These are phyloP conservation scores for Cutaneotrichosporon sp. DNA, from an alignment of 1,284 basidiomycete species.

Conservation along the genomic window DNA sequence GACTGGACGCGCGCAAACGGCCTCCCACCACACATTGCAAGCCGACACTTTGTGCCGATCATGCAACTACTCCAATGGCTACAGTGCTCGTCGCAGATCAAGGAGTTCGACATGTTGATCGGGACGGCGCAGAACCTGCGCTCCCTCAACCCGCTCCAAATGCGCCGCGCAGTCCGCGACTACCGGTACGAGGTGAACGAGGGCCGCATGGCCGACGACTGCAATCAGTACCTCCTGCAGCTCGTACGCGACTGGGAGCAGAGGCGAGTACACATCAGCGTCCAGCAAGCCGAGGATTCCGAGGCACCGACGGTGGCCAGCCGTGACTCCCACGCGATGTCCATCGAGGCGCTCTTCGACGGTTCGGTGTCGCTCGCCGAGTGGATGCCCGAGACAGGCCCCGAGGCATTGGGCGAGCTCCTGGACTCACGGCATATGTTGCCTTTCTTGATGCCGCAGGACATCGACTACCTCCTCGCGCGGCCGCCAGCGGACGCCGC, in stretches of 20 bases:
- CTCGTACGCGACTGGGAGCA: constrained; percentile 95
- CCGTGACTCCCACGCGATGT: constrained; percentile 30
- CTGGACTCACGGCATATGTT: constrained; percentile 91
- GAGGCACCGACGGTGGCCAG: constrained; percentile 55
- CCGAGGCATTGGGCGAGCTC: constrained; percentile 79
- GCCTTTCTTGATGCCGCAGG: constrained; percentile 76
- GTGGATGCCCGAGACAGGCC: constrained; percentile 73
- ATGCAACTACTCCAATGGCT: constrained; percentile 79
- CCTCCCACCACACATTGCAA: constrained; percentile 73
- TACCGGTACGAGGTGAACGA: constrained; percentile 96
- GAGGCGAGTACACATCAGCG: constrained; percentile 74
- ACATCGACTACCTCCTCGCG: constrained; percentile 75
- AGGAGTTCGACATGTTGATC: constrained; percentile 81
- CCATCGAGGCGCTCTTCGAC: constrained; percentile 76
- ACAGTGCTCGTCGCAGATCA: constrained; percentile 65
- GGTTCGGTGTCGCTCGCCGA: constrained; percentile 61
- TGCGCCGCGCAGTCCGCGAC: constrained; percentile 87
- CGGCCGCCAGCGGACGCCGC: constrained; percentile 44
- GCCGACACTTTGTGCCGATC: constrained; percentile 75
- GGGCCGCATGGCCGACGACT: constrained; percentile 88
- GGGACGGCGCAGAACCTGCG: constrained; percentile 85
- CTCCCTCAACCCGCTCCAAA: constrained; percentile 87
- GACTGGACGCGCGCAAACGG: constrained; percentile 78
- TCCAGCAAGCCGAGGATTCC: constrained; percentile 58
- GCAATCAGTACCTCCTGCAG: constrained; percentile 86